Evolutionary conservation across 2,329 filamentous ascomycete genomes (phyloP), one percentile per base, ranked within the genome.

Genomic region (Claviceps africana): DNA sequence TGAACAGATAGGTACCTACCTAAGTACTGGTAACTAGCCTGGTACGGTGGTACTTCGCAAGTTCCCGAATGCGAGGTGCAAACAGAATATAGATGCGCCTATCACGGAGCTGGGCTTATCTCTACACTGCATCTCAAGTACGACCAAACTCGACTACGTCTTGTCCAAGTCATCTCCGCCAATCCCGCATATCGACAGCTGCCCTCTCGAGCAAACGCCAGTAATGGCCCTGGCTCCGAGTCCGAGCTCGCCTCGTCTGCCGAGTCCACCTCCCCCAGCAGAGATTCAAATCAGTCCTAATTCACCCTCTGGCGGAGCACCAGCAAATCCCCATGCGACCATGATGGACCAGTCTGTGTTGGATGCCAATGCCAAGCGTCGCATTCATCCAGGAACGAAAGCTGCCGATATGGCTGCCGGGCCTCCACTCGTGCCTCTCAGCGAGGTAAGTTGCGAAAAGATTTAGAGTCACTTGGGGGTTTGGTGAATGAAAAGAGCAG

Each of bases 341-440:
- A 79, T 78, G 68, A 81, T 81, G 63, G 81, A 82, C 65, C 76
- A 77, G 67, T 77, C 67, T 62, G 75, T 75, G 57, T 75, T 83
- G 59, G 85, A 93, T 58, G 81, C 83, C 60, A 87, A 85, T 61
- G 81, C 89, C 22, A 84, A 80, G 61, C 77, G 93, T 58, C 81
- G 93, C 62, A 95, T 98, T 71, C 86, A 91, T 51, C 89, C 90
- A 5, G 93, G 93, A 52, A 96, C 90, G 45, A 93, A 85, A 66
- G 82, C 89, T n/a, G 81, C 81, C 52, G 88, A 97, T 61, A 97
- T 98, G 87, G 85, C 87, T 48, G 83, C 87, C 56, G 93, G 93
- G 0, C 93, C 91, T 58, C 91, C 93, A 17, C 74, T 97, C 56
- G 79, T 96, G 52, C 86, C 91, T 44, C 72, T 96, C 54, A 81